Percentiles rank a stretch among this genome's conserved stretches.
These are phyloP conservation scores for Knufia fluminis DNA, from an alignment of 2,329 filamentous ascomycete genomes.

Conservation along the genomic window DNA sequence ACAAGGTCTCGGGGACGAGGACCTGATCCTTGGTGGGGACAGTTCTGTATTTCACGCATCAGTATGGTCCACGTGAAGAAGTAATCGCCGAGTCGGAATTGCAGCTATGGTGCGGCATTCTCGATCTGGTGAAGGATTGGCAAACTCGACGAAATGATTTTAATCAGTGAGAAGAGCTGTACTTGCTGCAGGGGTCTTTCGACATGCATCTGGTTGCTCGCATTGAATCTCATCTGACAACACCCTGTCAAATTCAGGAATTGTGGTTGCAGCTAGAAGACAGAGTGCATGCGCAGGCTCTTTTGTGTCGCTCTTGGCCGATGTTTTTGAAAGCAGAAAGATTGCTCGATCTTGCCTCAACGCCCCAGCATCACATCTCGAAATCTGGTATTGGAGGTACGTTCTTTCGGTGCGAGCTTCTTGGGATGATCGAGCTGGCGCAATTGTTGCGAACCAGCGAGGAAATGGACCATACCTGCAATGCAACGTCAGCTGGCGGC, in stretches of 20 bases:
- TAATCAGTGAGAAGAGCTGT: constrained; percentile 56
- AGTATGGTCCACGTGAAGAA: constrained; percentile 71
- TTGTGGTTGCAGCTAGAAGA: constrained; percentile 25
- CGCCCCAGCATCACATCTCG: constrained; percentile 46
- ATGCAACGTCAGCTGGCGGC: constrained; percentile 38
- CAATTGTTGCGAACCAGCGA: constrained; percentile 58
- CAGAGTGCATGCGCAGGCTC: constrained; percentile 7
- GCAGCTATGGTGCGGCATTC: constrained; percentile 87
- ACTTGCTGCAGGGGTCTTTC: constrained; percentile 1
- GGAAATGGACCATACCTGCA: constrained; percentile 72
- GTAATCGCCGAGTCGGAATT: constrained; percentile 82
- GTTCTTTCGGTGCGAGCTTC: constrained; percentile 38
- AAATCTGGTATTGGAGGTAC: constrained; percentile 10
- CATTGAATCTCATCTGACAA: constrained; percentile 65
- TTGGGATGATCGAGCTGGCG: constrained; percentile 73
- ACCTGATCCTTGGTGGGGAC: constrained; percentile 92
- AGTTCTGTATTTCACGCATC: constrained; percentile 52
- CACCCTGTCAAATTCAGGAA: constrained; percentile 50
- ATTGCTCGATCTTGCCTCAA: constrained; percentile 62
- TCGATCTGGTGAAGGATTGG: constrained; percentile 52
- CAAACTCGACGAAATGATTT: constrained; percentile 73
- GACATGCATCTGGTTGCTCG: constrained; percentile 19
- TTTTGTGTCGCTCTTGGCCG: constrained; percentile 41
- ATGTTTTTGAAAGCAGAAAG: constrained; percentile 69
- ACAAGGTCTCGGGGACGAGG: constrained; percentile 95